Conservation (phyloP, 768 basidiomycete genomes). For the Sarcomyxa edulis region DNA sequence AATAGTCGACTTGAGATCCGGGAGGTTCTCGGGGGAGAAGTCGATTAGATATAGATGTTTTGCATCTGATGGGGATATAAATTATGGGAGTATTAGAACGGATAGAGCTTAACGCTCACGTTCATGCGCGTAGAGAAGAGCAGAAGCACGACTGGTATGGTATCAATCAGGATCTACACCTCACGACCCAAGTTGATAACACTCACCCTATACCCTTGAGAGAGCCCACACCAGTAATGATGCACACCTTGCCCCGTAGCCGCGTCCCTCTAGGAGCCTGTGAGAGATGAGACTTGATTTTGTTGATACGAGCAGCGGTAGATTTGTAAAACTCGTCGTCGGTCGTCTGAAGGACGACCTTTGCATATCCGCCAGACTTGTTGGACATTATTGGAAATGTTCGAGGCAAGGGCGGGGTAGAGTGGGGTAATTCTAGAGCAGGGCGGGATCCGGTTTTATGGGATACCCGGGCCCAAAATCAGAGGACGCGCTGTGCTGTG, state of each 20-base stretch:
- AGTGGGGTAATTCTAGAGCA: no score
- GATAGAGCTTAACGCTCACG: conserved; percentile 31
- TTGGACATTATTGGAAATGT: no score
- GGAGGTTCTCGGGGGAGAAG: conserved; percentile 30
- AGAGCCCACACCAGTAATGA: conserved; percentile 87
- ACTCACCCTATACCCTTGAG: conserved; percentile 84
- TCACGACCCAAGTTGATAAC: neutral
- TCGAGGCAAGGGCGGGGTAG: no score
- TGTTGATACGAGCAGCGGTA: conserved; percentile 61
- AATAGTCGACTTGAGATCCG: conserved; percentile 66
- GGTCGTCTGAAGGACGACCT: no score
- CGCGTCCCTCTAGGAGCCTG: conserved; percentile 45
- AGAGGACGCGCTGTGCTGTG: no score
- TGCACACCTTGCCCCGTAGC: conserved; percentile 74
- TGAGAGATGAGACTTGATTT: conserved; percentile 64
- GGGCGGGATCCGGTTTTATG: no score
- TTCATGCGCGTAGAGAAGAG: conserved; percentile 76
- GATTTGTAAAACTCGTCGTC: conserved; percentile 51
- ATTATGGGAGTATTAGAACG: conserved; percentile 1
- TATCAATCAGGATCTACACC: conserved; percentile 5
- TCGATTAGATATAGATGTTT: conserved; percentile 60
- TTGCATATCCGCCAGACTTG: no score
- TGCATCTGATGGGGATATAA: conserved; percentile 47
- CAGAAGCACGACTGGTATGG: conserved; percentile 55
- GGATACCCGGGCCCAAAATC: no score